Evolutionary conservation across 805 yeast species (phyloP).

Genomic region (Myxozyma neglecta): DNA sequence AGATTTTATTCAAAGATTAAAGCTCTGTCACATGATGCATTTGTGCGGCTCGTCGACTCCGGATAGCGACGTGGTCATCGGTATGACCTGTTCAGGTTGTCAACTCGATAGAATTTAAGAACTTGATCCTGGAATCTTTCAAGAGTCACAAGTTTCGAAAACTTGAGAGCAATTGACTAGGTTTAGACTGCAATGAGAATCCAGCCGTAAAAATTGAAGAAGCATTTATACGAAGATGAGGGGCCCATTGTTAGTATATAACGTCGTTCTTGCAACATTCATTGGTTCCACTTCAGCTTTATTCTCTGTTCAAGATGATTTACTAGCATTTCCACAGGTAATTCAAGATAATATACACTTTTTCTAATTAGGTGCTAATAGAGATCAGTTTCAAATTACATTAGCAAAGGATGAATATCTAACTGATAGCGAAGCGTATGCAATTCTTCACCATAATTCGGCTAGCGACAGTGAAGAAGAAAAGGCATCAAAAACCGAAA

Average conservation of each 20-base stretch:
- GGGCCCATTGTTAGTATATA: neutral
- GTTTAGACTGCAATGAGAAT: too few relatives aligned
- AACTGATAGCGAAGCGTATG: neutral
- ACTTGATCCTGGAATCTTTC: neutral
- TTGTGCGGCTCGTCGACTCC: neutral
- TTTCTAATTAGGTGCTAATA: neutral
- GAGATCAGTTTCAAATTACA: conserved; percentile 15
- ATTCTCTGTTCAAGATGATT: conserved; percentile 31
- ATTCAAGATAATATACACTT: neutral
- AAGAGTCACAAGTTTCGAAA: neutral
- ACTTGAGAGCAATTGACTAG: neutral
- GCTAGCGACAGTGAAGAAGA: neutral
- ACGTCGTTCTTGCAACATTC: neutral
- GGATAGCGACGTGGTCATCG: neutral
- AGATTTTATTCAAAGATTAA: neutral
- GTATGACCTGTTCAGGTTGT: too few relatives aligned
- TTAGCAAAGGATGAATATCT: conserved; percentile 8
- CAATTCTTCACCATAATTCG: neutral
- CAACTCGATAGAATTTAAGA: neutral
- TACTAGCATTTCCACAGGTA: conserved; percentile 31
- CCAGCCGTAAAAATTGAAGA: too few relatives aligned
- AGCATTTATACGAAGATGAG: neutral
- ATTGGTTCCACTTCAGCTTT: conserved; percentile 1
- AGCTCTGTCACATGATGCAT: neutral
- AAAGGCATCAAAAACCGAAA: neutral